Conservation (phyloP, 208 protist genomes). For the Trypanosomatidae sp. region DNA sequence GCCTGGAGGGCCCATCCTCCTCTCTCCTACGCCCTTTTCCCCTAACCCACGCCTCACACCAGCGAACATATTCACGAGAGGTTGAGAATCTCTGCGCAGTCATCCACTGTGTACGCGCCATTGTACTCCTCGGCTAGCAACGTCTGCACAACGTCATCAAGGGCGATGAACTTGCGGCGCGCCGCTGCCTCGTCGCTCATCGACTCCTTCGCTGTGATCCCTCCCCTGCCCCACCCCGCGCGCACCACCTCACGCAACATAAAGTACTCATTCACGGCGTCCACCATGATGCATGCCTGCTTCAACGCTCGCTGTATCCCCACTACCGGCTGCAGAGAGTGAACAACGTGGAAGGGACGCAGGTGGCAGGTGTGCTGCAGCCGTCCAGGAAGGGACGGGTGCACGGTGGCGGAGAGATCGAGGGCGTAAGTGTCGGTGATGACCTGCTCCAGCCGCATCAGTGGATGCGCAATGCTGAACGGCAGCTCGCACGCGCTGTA, state of each 20-base stretch:
- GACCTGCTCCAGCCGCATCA: constrained; percentile 60
- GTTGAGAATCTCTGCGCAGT: constrained; percentile 43
- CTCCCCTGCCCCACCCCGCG: not conserved
- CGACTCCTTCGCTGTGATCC: not conserved
- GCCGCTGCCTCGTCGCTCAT: not conserved
- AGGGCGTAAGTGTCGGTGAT: constrained; percentile 52
- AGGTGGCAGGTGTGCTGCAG: constrained; percentile 36
- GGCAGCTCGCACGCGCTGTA: constrained; percentile 50
- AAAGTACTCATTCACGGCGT: constrained; percentile 52
- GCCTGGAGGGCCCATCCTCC: not conserved
- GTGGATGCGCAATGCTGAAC: constrained; percentile 49
- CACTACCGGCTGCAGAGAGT: constrained; percentile 28
- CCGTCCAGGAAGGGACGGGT: constrained; percentile 5
- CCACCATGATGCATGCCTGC: constrained; percentile 48
- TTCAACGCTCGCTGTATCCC: constrained; percentile 37
- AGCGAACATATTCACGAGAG: not conserved
- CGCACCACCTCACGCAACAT: constrained; percentile 20
- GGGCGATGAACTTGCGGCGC: constrained; percentile 17
- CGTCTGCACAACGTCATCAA: constrained; percentile 31
- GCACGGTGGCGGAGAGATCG: constrained; percentile 21
- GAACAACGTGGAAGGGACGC: constrained; percentile 20
- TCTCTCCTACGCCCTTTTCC: not conserved
- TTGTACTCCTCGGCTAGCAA: constrained; percentile 45
- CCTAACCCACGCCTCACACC: not conserved
- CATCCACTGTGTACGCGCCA: constrained; percentile 33